A percentile compares a stretch with the other conserved stretches of the same genome.
Evolutionary conservation across 352 stramenopile species (phyloP).

Genomic region (Phytophthora rubi): DNA sequence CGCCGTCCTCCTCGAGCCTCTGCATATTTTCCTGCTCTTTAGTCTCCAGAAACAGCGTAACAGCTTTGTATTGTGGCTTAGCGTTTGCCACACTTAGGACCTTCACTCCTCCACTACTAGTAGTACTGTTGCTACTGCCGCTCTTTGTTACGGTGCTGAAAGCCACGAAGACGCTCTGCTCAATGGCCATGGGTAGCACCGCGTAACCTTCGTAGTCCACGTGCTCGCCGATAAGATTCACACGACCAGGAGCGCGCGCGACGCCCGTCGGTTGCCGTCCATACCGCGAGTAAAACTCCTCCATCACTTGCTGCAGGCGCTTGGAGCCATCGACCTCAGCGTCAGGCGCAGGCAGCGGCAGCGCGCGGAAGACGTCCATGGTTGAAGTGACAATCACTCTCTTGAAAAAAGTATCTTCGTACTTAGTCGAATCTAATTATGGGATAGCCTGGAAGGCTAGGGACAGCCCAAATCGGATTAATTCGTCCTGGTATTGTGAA

Average conservation of each 20-base stretch:
- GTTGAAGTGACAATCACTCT: slow-evolving; percentile 31
- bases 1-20: slow-evolving; percentile 10
- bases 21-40: slow-evolving; percentile 12
- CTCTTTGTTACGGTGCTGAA: slow-evolving; percentile 26
- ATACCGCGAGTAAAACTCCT: slow-evolving; percentile 42
- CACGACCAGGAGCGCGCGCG: slow-evolving; percentile 69
- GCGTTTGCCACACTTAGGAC: slow-evolving; percentile 29
- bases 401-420: slow-evolving; percentile 19
- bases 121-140: background rate
- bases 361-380: slow-evolving; percentile 28
- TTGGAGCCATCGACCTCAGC: slow-evolving; percentile 1
- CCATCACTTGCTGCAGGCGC: slow-evolving; percentile 23
- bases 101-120: background rate
- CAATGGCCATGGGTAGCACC: slow-evolving; percentile 85
- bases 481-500: too few relatives aligned
- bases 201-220: slow-evolving; percentile 90
- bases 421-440: slow-evolving; percentile 3
- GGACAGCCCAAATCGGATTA: too few relatives aligned
- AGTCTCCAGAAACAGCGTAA: slow-evolving; percentile 14
- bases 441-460: too few relatives aligned
- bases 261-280: slow-evolving; percentile 36
- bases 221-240: slow-evolving; percentile 91
- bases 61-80: slow-evolving; percentile 31
- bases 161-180: slow-evolving; percentile 62
- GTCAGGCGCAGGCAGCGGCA: slow-evolving; percentile 13